Conservation (phyloP, 2,329 filamentous ascomycete species). For the Aspergillus udagawae region DNA sequence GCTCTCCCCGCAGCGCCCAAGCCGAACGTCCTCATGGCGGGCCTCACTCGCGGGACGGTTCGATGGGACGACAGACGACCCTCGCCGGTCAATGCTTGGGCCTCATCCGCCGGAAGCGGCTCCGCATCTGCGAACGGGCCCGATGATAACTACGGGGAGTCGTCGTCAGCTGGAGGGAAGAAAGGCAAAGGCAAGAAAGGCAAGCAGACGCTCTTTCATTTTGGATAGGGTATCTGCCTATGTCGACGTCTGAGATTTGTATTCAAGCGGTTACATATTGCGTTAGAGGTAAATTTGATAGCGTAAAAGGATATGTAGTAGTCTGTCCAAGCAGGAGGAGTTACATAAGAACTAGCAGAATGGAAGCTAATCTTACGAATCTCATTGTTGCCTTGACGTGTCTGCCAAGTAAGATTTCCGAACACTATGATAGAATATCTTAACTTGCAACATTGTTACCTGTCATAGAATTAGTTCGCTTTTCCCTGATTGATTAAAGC, state of each 20-base stretch:
- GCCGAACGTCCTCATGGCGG: conserved; percentile 52
- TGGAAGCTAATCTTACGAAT: background rate
- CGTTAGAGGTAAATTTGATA: conserved; percentile 1
- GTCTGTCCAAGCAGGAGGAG: background rate
- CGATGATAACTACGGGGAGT: conserved; percentile 18
- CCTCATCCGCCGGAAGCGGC: conserved; percentile 20
- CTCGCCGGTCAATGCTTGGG: conserved; percentile 37
- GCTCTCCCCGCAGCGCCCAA: conserved; percentile 76
- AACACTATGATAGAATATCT: background rate
- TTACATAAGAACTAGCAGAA: background rate
- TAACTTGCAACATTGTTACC: background rate
- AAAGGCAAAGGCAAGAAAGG: conserved; percentile 40
- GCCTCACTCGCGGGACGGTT: conserved; percentile 44
- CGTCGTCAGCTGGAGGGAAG: conserved; percentile 24
- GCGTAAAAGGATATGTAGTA: background rate
- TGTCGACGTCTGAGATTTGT: background rate
- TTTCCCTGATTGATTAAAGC: background rate
- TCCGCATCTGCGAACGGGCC: conserved; percentile 15
- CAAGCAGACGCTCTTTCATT: conserved; percentile 39
- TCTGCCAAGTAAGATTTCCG: background rate
- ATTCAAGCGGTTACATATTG: conserved; percentile 5
- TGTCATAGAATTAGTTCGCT: background rate
- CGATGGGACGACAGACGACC: conserved; percentile 42
- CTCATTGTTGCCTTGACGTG: background rate
- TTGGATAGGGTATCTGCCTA: conserved; percentile 19